Conservation (phyloP, 2,329 filamentous ascomycete genomes). For the Curvularia sp. region DNA sequence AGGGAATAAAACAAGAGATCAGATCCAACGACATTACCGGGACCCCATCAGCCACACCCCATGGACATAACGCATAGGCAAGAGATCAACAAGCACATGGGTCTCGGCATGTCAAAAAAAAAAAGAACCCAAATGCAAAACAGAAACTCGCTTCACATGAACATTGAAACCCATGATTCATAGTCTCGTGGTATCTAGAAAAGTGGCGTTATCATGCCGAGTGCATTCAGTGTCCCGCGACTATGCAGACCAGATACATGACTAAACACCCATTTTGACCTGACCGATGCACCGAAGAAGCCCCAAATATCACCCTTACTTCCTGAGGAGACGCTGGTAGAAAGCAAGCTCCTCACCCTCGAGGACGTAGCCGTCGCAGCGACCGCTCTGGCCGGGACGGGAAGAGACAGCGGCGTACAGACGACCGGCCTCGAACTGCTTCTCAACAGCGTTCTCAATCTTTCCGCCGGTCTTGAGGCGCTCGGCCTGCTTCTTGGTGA, state of each 20-base stretch:
- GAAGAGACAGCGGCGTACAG: constrained; percentile 92
- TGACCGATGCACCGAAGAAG: constrained; percentile 52
- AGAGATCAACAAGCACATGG: neutral
- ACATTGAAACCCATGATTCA: constrained; percentile 47
- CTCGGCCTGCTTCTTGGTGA: constrained; percentile 95
- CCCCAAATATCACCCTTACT: constrained; percentile 67
- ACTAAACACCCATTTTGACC: constrained; percentile 54
- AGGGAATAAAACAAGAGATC: neutral
- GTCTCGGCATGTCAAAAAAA: neutral
- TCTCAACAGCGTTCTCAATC: constrained; percentile 91
- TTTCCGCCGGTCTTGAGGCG: constrained; percentile 85
- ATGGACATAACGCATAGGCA: neutral
- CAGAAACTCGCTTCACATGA: constrained; percentile 28
- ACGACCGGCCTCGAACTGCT: constrained; percentile 99
- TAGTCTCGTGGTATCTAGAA: constrained; percentile 52
- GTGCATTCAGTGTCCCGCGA: constrained; percentile 49
- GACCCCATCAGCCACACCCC: neutral
- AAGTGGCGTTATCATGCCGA: constrained; percentile 47
- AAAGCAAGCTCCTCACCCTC: constrained; percentile 99
- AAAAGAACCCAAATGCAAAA: neutral
- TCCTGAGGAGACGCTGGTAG: constrained; percentile 99
- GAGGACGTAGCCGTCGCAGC: constrained; percentile 95
- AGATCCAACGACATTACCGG: neutral
- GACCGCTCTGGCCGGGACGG: constrained; percentile 95
- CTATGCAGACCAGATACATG: constrained; percentile 53